Percentiles rank a stretch among this genome's conserved stretches.
These are phyloP conservation scores for Adansonia rubrostipa DNA, from an alignment of 441 rosid genomes.

Conservation along the genomic window DNA sequence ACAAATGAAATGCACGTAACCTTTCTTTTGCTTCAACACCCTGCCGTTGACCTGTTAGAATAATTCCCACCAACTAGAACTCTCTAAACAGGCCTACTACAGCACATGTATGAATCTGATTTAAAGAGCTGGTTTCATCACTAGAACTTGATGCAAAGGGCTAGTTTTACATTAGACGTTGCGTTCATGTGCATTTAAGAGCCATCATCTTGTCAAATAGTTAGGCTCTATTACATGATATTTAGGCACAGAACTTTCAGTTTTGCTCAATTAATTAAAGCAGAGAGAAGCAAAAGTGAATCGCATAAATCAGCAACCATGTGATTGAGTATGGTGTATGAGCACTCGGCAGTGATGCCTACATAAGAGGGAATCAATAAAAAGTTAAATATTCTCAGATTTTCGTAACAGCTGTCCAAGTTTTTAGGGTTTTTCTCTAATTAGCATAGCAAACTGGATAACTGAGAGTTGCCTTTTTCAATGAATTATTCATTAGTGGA, in stretches of 20 bases:
- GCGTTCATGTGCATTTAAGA: constrained; percentile 1
- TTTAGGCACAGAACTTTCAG: background rate
- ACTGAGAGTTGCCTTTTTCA: constrained; percentile 3
- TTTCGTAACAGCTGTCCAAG: background rate
- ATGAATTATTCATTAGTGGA: constrained; percentile 8
- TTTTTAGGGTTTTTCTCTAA: background rate
- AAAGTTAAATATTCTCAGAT: background rate
- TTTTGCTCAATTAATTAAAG: background rate
- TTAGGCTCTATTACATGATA: background rate
- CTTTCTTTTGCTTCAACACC: background rate
- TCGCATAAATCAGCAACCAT: constrained; percentile 1
- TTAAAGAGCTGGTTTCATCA: background rate
- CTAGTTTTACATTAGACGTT: background rate
- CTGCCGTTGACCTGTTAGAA: background rate
- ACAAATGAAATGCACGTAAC: background rate
- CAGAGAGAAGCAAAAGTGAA: constrained; percentile 13
- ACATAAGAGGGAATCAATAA: background rate
- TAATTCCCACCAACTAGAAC: background rate
- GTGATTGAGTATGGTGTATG: constrained; percentile 12
- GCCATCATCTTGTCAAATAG: background rate
- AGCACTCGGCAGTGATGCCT: constrained; percentile 14
- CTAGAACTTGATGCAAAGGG: background rate
- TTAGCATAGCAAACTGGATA: constrained; percentile 10
- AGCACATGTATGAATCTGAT: background rate
- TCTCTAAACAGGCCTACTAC: background rate